A percentile compares a stretch with the other conserved stretches of the same genome.
Evolutionary conservation across 257 asterid genomes (phyloP).

Genomic region (Jacaranda copaia): DNA sequence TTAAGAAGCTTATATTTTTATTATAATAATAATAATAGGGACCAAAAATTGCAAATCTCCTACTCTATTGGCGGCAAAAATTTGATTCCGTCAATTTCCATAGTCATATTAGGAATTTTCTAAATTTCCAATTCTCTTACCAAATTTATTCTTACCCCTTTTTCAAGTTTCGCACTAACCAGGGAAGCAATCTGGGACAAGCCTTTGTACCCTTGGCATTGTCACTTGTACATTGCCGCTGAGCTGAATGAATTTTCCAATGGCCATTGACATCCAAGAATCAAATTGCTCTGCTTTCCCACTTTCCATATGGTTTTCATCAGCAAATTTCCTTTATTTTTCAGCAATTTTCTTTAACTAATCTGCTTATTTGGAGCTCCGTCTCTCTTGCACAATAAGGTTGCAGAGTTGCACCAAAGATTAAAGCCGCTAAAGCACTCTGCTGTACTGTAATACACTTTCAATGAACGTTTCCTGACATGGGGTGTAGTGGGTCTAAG

Average conservation of each 20-base stretch:
- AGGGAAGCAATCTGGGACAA: neutral
- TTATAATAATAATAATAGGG: neutral
- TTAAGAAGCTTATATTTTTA: too few species aligned
- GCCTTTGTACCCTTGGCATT: constrained; percentile 1
- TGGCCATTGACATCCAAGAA: neutral
- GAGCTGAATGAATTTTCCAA: neutral
- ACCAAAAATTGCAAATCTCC: neutral
- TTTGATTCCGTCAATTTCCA: neutral
- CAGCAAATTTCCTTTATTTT: neutral
- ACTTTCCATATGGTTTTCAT: neutral
- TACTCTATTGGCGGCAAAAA: neutral
- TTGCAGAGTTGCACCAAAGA: constrained; percentile 31
- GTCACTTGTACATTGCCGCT: constrained; percentile 8
- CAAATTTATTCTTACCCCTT: constrained; percentile 6
- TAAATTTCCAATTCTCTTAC: neutral
- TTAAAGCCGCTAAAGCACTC: constrained; percentile 23
- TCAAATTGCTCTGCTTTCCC: neutral
- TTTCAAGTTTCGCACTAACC: neutral
- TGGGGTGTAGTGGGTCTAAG: constrained; percentile 73
- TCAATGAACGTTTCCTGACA: neutral
- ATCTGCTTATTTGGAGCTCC: neutral
- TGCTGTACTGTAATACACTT: neutral
- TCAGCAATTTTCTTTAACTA: neutral
- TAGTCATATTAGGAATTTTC: neutral
- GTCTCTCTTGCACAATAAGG: constrained; percentile 37